Conservation (phyloP, 176 grass and related monocot genomes). For the Bothriochloa decipiens region DNA sequence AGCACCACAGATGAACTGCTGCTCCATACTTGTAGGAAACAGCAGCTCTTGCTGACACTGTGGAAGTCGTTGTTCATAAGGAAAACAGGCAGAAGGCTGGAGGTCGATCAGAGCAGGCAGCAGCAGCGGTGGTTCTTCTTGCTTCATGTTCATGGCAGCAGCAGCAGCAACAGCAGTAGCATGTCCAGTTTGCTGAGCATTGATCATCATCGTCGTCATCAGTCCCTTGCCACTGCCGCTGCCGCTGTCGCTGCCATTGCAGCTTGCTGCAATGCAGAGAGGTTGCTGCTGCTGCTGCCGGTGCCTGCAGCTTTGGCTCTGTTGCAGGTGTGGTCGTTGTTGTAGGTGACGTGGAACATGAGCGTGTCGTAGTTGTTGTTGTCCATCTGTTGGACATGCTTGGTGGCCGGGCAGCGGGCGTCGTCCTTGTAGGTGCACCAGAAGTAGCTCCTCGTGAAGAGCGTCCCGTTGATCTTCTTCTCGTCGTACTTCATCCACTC, state of each 20-base stretch:
- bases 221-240: too few relatives aligned
- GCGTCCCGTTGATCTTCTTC: constrained; percentile 60
- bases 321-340: constrained; percentile 29
- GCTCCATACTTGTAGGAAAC: background rate
- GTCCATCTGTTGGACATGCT: constrained; percentile 30
- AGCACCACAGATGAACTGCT: background rate
- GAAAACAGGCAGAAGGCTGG: background rate
- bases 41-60: background rate
- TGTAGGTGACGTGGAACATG: constrained; percentile 39
- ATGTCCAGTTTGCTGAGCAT: background rate
- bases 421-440: constrained; percentile 37
- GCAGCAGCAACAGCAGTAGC: background rate
- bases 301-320: background rate
- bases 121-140: background rate
- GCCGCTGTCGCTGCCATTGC: background rate
- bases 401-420: constrained; percentile 17
- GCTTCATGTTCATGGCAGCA: background rate
- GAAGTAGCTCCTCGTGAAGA: constrained; percentile 34
- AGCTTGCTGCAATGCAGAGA: too few relatives aligned
- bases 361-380: background rate
- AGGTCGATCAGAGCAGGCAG: background rate
- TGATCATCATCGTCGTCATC: too few relatives aligned
- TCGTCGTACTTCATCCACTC: constrained; percentile 88
- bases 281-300: too few relatives aligned
- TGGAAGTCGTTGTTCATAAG: background rate